Evolutionary conservation across 805 yeast genomes (phyloP), one percentile per base, ranked within the genome.

Genomic region (Hanseniaspora guilliermondii): DNA sequence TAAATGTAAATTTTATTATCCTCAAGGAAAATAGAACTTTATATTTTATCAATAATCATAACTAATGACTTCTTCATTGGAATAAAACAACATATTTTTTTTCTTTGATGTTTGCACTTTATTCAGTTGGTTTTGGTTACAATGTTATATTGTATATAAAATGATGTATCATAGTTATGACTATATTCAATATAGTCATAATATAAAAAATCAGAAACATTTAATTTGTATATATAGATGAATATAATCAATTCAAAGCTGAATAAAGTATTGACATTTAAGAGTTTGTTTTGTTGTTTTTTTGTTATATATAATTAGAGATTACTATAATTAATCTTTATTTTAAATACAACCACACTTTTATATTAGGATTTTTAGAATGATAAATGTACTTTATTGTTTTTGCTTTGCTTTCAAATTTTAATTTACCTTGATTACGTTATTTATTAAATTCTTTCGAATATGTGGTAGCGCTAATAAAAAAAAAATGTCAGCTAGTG

Each of bases 1-100:
- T 85, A 85, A 77, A 71, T 68, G 60, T 55, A 25, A 39, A 25
- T 6, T 16, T 14, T 35, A 40, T 35, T 42, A 35, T 30, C 22
- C 19, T 30, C 38, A 17, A 24, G 9, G 32, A 32, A 42, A 37
- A 17, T 22, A 32, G 17, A 30, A 17, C 19, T 24, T 19, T 30
- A 16, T 6, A 32, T 16, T 44, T 44, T 30, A 17, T 32, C 6
- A 19, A 30, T 32, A 44, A 44, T 24, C 40, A 21, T 16, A 32
- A 33, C 38, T 22, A 39, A 39, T 25, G 42, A 22, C 22, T 39
- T 39, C 42, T 39, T 39, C 27, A 39, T 14, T 22, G 42, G 42
- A 39, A 39, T 21, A 22, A 11, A 39, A 39, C 30, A 39, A 39
- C 21, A 39, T 3, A 24, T 14, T 6, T 39, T 22, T 9, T 39